Evolutionary conservation across 768 basidiomycete genomes (phyloP).

Genomic region (Psilocybe azurescens): DNA sequence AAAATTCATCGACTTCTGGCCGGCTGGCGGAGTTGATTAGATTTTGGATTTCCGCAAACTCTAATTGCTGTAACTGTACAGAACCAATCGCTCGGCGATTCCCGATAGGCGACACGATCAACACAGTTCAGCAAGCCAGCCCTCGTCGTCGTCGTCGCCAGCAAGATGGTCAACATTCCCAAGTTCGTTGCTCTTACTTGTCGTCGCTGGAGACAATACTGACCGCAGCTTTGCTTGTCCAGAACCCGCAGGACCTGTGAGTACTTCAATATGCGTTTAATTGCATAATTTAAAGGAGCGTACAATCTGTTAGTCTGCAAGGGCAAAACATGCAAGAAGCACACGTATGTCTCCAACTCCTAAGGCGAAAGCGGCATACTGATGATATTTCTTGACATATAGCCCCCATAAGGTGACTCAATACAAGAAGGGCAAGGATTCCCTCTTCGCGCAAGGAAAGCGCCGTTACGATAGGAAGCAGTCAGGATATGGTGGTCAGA

Average conservation of each 20-base stretch:
- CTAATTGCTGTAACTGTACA: constrained; percentile 43
- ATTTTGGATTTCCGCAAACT: constrained; percentile 24
- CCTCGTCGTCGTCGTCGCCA: constrained; percentile 50
- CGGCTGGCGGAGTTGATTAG: not conserved
- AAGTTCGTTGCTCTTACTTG: constrained; percentile 64
- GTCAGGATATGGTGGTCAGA: constrained; percentile 99
- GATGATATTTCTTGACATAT: constrained; percentile 19
- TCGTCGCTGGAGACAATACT: constrained; percentile 5
- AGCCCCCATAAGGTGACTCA: constrained; percentile 99
- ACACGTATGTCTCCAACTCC: constrained; percentile 72
- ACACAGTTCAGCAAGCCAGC: constrained; percentile 37
- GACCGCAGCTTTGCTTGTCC: constrained; percentile 10
- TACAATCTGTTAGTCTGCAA: constrained; percentile 72
- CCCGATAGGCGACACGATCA: constrained; percentile 35
- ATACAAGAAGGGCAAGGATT: constrained; percentile 99
- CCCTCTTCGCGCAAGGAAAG: constrained; percentile 98
- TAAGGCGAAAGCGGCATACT: constrained; percentile 13
- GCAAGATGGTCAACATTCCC: constrained; percentile 93
- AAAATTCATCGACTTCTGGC: not conserved
- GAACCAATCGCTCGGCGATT: constrained; percentile 36
- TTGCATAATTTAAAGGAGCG: constrained; percentile 4
- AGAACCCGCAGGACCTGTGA: constrained; percentile 97
- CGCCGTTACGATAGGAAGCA: constrained; percentile 99
- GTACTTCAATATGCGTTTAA: constrained; percentile 37
- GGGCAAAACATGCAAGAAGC: constrained; percentile 96